Evolutionary conservation across 2,329 filamentous ascomycete genomes (phyloP).

Genomic region (Diaporthe helianthi): DNA sequence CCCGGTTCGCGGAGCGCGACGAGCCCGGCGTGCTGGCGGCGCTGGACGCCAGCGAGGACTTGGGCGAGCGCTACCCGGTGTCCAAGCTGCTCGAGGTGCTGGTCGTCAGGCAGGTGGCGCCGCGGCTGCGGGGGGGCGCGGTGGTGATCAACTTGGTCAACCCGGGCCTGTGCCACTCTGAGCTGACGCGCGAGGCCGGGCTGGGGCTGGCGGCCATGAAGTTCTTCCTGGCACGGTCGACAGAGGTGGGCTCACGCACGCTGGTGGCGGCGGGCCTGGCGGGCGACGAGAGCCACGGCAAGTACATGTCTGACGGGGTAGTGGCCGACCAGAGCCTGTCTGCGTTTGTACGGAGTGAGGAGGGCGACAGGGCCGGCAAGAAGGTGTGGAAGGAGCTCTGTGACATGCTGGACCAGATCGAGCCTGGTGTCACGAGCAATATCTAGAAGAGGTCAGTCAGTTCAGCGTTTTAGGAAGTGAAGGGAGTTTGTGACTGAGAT

Average conservation of each 20-base stretch:
- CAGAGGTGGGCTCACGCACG: slow-evolving; percentile 56
- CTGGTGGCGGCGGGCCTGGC: slow-evolving; percentile 47
- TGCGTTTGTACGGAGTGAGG: slow-evolving; percentile 47
- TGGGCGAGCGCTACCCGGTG: slow-evolving; percentile 20
- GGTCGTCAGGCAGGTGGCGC: slow-evolving; percentile 15
- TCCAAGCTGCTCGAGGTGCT: slow-evolving; percentile 31
- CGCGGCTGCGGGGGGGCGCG: not conserved
- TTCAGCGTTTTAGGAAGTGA: not conserved
- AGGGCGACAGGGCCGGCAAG: slow-evolving; percentile 46
- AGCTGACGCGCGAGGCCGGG: slow-evolving; percentile 25
- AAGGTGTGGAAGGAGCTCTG: slow-evolving; percentile 53
- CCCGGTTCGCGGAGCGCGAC: slow-evolving; percentile 15
- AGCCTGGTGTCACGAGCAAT: slow-evolving; percentile 44
- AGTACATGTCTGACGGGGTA: slow-evolving; percentile 48
- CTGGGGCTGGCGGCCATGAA: slow-evolving; percentile 40
- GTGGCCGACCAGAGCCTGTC: slow-evolving; percentile 41
- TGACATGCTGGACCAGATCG: slow-evolving; percentile 49
- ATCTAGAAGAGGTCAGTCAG: not conserved
- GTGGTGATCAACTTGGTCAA: slow-evolving; percentile 47
- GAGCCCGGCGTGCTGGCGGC: slow-evolving; percentile 1
- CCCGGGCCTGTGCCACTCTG: slow-evolving; percentile 50
- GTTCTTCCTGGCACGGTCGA: slow-evolving; percentile 48
- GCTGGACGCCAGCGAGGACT: slow-evolving; percentile 18
- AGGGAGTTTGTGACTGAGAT: not conserved
- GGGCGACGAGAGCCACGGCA: slow-evolving; percentile 53